Conservation (phyloP, 2,329 filamentous ascomycete species). For the Trichoderma lentiforme region DNA sequence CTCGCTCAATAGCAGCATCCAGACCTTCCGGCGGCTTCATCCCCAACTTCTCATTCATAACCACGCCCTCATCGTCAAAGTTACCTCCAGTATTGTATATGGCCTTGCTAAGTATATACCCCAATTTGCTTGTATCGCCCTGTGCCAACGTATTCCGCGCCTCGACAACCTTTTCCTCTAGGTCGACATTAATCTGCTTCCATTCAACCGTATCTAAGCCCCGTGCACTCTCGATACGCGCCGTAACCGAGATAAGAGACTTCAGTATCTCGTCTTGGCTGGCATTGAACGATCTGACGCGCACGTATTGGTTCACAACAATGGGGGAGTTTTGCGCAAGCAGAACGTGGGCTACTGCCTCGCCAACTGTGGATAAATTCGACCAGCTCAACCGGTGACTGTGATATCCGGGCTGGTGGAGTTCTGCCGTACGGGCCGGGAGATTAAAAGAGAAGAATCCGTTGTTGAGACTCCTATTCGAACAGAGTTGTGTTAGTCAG, state of each 20-base stretch:
- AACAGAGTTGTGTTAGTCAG: background rate
- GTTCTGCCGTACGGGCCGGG: background rate
- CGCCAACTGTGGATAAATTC: background rate
- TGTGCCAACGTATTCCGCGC: background rate
- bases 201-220: background rate
- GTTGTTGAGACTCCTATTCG: background rate
- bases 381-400: background rate
- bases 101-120: background rate
- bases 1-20: background rate
- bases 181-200: background rate
- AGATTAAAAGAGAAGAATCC: slow-evolving; percentile 3
- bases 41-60: background rate
- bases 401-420: background rate
- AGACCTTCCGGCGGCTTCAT: background rate
- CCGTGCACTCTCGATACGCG: background rate
- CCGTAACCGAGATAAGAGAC: background rate
- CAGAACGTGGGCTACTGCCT: background rate
- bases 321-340: background rate
- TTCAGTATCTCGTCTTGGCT: slow-evolving; percentile 5
- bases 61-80: background rate
- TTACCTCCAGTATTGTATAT: background rate
- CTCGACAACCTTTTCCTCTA: background rate
- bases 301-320: background rate
- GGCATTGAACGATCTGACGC: background rate
- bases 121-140: background rate